phyloP scores from a whole-genome alignment of 805 yeast species.

The Monosporozyma yasuniensis region DNA sequence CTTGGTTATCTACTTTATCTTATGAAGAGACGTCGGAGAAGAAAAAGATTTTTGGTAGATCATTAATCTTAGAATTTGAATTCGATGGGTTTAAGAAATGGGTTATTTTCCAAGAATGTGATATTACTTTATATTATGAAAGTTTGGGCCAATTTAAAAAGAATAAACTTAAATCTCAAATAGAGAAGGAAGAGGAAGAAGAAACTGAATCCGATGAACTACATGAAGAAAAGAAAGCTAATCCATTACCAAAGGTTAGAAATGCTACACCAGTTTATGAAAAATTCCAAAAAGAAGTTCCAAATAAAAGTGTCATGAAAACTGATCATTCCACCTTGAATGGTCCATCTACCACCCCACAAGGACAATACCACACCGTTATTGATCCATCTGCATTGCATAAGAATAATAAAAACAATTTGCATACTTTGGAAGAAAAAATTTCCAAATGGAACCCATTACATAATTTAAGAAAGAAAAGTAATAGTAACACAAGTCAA shows the following conservation, averaged over 20 bases:
- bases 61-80: conserved; percentile 74
- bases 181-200: background rate
- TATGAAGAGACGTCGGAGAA: conserved; percentile 60
- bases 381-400: conserved; percentile 17
- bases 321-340: conserved; percentile 1
- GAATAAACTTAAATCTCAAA: background rate
- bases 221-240: conserved; percentile 7
- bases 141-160: conserved; percentile 8
- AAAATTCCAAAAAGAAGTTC: conserved; percentile 19
- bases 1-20: conserved; percentile 75
- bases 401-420: conserved; percentile 12
- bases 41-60: conserved; percentile 68
- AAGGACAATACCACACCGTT: conserved; percentile 20
- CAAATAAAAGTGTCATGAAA: conserved; percentile 4
- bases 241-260: conserved; percentile 7
- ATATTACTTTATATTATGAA: conserved; percentile 29
- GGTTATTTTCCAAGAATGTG: conserved; percentile 66
- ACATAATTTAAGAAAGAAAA: conserved; percentile 21
- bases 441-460: conserved; percentile 27
- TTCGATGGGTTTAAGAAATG: conserved; percentile 69
- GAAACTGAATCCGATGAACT: background rate
- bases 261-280: conserved; percentile 20
- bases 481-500: conserved; percentile 11
- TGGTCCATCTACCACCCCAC: conserved; percentile 2
- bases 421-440: conserved; percentile 21